Evolutionary conservation across 2,329 filamentous ascomycete genomes (phyloP).

Genomic region (Aspergillus arachidicola): DNA sequence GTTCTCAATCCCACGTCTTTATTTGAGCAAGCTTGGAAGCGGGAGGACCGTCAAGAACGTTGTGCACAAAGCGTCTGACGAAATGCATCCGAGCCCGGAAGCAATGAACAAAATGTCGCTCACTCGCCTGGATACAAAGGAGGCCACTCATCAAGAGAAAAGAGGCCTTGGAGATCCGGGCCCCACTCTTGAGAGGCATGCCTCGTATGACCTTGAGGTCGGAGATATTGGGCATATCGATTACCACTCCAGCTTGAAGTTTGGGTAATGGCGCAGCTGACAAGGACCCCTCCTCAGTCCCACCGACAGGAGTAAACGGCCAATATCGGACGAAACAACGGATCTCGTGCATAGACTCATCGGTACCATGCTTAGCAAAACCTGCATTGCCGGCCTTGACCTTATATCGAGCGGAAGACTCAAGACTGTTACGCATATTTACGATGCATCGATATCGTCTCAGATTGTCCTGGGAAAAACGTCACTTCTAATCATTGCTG

Average conservation of each 20-base stretch:
- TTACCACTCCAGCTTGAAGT: not conserved
- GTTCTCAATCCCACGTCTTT: slow-evolving; percentile 19
- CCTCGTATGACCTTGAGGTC: slow-evolving; percentile 2
- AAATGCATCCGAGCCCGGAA: slow-evolving; percentile 1
- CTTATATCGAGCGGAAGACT: not conserved
- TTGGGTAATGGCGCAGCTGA: not conserved
- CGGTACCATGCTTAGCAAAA: not conserved
- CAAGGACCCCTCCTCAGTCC: not conserved
- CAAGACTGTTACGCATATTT: not conserved
- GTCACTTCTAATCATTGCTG: not conserved
- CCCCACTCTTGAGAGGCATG: not conserved
- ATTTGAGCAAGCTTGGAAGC: slow-evolving; percentile 12
- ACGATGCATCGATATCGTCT: not conserved
- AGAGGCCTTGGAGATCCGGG: not conserved
- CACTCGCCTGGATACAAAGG: not conserved
- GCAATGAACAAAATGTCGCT: not conserved
- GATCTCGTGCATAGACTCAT: not conserved
- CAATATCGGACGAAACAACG: not conserved
- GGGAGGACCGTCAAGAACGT: slow-evolving; percentile 9
- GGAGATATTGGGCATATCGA: not conserved
- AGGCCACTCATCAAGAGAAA: not conserved
- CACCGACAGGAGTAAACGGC: no score
- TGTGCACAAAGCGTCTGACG: not conserved
- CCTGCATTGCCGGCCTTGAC: not conserved
- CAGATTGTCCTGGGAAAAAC: not conserved